A percentile compares a stretch with the other conserved stretches of the same genome.
Evolutionary conservation across 2,329 filamentous ascomycete genomes (phyloP).

Genomic region (Metarhizium anisopliae): DNA sequence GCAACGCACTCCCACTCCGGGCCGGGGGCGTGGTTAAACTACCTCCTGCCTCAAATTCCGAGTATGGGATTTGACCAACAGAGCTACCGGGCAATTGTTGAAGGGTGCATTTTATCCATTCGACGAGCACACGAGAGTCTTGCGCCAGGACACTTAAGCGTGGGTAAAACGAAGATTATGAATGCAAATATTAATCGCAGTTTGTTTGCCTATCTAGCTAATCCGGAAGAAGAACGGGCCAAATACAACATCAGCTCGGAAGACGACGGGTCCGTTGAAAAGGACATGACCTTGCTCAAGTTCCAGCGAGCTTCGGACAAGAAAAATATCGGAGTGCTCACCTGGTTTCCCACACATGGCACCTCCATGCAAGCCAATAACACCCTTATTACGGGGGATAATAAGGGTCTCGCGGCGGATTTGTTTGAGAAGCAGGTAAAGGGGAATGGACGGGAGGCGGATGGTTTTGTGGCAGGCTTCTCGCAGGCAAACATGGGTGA

Average conservation of each 20-base stretch:
- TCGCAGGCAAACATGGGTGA: constrained; percentile 88
- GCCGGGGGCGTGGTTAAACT: constrained; percentile 87
- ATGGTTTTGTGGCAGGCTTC: constrained; percentile 78
- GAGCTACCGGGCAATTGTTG: constrained; percentile 78
- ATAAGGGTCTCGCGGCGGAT: constrained; percentile 83
- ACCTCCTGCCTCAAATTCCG: constrained; percentile 81
- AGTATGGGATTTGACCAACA: constrained; percentile 78
- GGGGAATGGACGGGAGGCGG: constrained; percentile 43
- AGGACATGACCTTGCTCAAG: constrained; percentile 66
- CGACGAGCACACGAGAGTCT: constrained; percentile 59
- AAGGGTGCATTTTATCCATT: constrained; percentile 73
- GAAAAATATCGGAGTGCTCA: constrained; percentile 70
- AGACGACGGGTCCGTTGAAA: constrained; percentile 49
- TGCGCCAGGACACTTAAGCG: constrained; percentile 52
- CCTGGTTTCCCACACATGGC: constrained; percentile 86
- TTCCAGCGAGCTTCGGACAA: constrained; percentile 64
- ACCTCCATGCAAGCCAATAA: constrained; percentile 88
- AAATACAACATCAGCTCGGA: constrained; percentile 42
- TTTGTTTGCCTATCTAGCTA: constrained; percentile 74
- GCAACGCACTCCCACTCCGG: constrained; percentile 88
- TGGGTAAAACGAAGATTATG: constrained; percentile 51
- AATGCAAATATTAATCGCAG: constrained; percentile 79
- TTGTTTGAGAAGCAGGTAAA: constrained; percentile 67
- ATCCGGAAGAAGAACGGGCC: constrained; percentile 63
- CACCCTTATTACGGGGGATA: constrained; percentile 80